Base-by-base conservation (phyloP, 2,329 filamentous ascomycete genomes). In the Colletotrichum horii region DNA sequence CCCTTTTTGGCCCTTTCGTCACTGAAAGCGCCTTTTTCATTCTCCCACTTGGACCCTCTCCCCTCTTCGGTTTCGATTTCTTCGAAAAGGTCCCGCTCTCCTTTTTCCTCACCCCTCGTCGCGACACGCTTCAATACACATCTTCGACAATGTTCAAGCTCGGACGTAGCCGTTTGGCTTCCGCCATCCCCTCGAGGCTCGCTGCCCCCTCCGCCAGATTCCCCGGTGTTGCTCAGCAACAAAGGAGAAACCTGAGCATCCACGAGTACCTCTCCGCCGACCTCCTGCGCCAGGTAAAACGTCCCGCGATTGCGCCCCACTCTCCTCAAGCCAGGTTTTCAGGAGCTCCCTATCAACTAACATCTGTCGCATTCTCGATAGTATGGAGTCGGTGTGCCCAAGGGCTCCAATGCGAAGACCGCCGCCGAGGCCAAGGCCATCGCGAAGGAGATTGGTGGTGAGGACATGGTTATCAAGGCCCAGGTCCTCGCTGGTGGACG, bases 401-500 rank as follows among this genome's bases (percentile, higher is more conserved):
- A 96, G 85, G 97, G 97, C 80, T 90, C 93, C 84, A 96, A 98
- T 82, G 97, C 97, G 80, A 93, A 92, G 85, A 94, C 89, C 78
- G 92, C 94, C 64, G 92, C 93, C 82, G 97, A 98, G 90, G 97
- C 97, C 80, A 96, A 98, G 91, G 90, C 92, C 81, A 92, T 98
- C 83, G 97, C 97, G 75, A 96, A 96, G 89, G 89, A 93, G 79
- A 97, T 99, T 83, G 94, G 95, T 89, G 94, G 91, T 82, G 96
- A 98, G 84, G 97, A 99, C 86, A 96, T 98, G 93, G 97, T 99
- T 81, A 98, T 99, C 92, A 99, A 99, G 92, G 97, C 97, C 78
- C 97, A 99, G 90, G 97, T 99, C 77, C 94, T 99, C 78, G 97
- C 97, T 78, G 97, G 97, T 88, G 97, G 97, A 79, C 94, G 97